phyloP scores from a whole-genome alignment of 2,329 filamentous ascomycete genomes.

The Neurospora crassa region DNA sequence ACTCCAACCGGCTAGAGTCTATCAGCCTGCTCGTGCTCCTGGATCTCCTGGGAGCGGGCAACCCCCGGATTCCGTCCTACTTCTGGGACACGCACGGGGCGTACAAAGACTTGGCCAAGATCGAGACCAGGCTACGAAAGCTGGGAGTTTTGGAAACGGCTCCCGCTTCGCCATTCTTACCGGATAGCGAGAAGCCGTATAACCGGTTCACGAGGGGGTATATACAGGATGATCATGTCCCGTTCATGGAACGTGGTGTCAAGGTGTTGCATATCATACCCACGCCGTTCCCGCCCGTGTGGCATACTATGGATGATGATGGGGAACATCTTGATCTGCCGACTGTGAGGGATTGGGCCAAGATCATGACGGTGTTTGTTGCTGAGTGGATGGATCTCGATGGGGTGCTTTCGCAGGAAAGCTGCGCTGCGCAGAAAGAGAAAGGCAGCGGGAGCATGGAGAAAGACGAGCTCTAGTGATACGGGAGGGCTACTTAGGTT shows the following conservation, averaged over 20 bases:
- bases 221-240: conserved; percentile 82
- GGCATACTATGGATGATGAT: conserved; percentile 81
- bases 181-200: conserved; percentile 46
- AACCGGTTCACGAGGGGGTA: conserved; percentile 38
- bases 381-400: conserved; percentile 85
- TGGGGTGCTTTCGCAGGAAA: conserved; percentile 5
- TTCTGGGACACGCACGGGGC: conserved; percentile 65
- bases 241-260: conserved; percentile 80
- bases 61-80: conserved; percentile 53
- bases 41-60: conserved; percentile 49
- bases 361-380: conserved; percentile 72
- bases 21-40: conserved; percentile 60
- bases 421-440: background rate
- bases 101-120: conserved; percentile 47
- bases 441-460: background rate
- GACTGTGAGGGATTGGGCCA: conserved; percentile 80
- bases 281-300: conserved; percentile 68
- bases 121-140: conserved; percentile 49
- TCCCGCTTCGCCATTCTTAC: conserved; percentile 48
- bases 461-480: background rate
- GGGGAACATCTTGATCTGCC: conserved; percentile 72
- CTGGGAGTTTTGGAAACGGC: conserved; percentile 41
- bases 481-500: background rate
- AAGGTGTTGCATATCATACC: conserved; percentile 87
- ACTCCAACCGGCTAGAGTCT: conserved; percentile 62